A percentile compares a stretch with the other conserved stretches of the same genome.
phyloP scores from a whole-genome alignment of 148 eudicot genomes.

The Cornus kousa region DNA sequence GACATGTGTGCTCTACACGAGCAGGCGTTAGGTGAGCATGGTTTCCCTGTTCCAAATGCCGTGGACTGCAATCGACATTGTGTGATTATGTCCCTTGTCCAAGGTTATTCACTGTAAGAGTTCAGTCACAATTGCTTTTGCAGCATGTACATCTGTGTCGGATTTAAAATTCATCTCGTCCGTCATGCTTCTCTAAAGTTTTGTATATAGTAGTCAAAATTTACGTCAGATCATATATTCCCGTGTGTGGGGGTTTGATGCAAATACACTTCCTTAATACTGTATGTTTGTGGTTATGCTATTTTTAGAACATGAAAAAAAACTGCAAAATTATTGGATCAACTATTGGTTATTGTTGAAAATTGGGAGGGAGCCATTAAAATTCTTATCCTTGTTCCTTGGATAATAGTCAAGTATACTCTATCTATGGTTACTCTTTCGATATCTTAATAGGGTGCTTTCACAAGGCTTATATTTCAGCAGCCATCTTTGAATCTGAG shows the following conservation, averaged over 20 bases:
- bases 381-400: too few species aligned
- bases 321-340: background rate
- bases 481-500: too few species aligned
- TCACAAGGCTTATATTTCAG: too few species aligned
- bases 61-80: constrained; percentile 96
- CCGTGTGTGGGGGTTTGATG: background rate
- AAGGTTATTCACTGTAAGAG: constrained; percentile 93
- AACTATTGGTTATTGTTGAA: background rate
- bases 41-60: constrained; percentile 92
- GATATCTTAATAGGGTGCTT: too few species aligned
- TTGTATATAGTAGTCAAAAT: background rate
- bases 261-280: background rate
- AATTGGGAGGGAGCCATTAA: background rate
- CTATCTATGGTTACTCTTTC: background rate
- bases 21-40: constrained; percentile 87
- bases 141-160: background rate
- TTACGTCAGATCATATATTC: background rate
- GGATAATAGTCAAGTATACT: background rate
- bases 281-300: background rate
- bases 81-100: constrained; percentile 91
- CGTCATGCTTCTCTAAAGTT: background rate
- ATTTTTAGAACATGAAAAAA: background rate
- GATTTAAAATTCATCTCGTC: background rate
- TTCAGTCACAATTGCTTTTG: constrained; percentile 8
- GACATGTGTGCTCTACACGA: constrained; percentile 15